phyloP scores from a whole-genome alignment of 768 basidiomycete genomes.

The Hysterangium stoloniferum region DNA sequence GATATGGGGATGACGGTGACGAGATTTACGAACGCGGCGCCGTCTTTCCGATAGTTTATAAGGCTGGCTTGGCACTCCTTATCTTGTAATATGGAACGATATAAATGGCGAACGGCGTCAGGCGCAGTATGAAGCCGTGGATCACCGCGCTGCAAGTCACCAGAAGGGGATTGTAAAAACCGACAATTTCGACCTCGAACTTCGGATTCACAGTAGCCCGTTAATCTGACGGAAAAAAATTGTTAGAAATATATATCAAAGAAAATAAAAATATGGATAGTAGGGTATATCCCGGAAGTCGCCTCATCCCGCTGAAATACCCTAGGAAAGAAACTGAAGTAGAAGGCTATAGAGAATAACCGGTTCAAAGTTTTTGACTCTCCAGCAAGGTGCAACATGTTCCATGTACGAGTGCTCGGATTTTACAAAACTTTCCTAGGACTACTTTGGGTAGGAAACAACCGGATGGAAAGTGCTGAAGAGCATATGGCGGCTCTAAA shows the following conservation, averaged over 20 bases:
- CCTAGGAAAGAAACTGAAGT: background rate
- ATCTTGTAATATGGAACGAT: conserved; percentile 54
- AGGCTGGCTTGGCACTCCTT: conserved; percentile 88
- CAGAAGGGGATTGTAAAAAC: conserved; percentile 77
- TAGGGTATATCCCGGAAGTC: no score
- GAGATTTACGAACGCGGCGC: conserved; percentile 83
- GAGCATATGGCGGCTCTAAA: no score
- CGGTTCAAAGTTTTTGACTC: no score
- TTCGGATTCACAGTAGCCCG: conserved; percentile 67
- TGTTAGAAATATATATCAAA: background rate
- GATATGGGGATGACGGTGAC: conserved; percentile 84
- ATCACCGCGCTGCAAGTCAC: conserved; percentile 42
- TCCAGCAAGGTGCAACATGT: no score
- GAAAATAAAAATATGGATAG: background rate
- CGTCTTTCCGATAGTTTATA: conserved; percentile 83
- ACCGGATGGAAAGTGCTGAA: no score
- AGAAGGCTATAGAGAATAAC: no score
- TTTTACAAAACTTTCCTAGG: no score
- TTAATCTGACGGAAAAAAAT: conserved; percentile 34
- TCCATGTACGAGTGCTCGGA: no score
- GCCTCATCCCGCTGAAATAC: no score
- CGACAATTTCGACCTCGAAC: conserved; percentile 88
- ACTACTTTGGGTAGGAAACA: no score
- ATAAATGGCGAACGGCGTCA: conserved; percentile 54
- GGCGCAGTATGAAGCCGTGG: conserved; percentile 54